Conservation (phyloP, 2,329 filamentous ascomycete genomes). For the Chaetothyriales sp. region DNA sequence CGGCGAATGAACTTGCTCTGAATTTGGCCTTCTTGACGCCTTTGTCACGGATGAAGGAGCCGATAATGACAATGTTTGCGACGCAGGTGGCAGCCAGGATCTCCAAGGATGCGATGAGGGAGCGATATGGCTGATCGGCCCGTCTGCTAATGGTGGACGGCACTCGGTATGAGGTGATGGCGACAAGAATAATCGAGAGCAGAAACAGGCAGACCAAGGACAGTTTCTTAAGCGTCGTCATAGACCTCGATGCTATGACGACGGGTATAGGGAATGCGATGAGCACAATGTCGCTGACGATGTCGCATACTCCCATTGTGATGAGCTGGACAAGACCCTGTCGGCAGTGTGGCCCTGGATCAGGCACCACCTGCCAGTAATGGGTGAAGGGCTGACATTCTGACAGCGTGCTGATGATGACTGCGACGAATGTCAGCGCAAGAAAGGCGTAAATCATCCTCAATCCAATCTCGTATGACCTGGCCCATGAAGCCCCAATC, state of each 20-base stretch:
- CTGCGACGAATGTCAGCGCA: constrained; percentile 59
- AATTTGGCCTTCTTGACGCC: constrained; percentile 83
- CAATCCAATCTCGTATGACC: constrained; percentile 56
- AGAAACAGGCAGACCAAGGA: constrained; percentile 71
- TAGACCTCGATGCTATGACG: constrained; percentile 55
- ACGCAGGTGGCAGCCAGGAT: constrained; percentile 76
- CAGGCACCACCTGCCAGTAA: constrained; percentile 71
- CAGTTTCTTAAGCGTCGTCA: constrained; percentile 61
- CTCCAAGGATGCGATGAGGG: constrained; percentile 76
- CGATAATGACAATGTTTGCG: constrained; percentile 77
- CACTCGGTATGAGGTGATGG: constrained; percentile 66
- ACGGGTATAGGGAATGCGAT: constrained; percentile 82
- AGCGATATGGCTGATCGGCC: constrained; percentile 72
- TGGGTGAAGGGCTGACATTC: constrained; percentile 66
- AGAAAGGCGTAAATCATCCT: constrained; percentile 61
- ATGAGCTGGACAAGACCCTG: constrained; percentile 76
- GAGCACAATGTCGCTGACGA: constrained; percentile 75
- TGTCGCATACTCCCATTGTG: constrained; percentile 77
- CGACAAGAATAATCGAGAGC: constrained; percentile 65
- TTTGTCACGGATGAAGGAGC: constrained; percentile 80
- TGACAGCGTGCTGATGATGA: constrained; percentile 63
- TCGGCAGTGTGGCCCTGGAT: constrained; percentile 72
- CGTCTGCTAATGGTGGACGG: constrained; percentile 55
- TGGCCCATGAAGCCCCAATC: constrained; percentile 66
- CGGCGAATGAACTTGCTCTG: constrained; percentile 38